Evolutionary conservation across 1,284 basidiomycete genomes (phyloP).

Genomic region (Tilletia caries): DNA sequence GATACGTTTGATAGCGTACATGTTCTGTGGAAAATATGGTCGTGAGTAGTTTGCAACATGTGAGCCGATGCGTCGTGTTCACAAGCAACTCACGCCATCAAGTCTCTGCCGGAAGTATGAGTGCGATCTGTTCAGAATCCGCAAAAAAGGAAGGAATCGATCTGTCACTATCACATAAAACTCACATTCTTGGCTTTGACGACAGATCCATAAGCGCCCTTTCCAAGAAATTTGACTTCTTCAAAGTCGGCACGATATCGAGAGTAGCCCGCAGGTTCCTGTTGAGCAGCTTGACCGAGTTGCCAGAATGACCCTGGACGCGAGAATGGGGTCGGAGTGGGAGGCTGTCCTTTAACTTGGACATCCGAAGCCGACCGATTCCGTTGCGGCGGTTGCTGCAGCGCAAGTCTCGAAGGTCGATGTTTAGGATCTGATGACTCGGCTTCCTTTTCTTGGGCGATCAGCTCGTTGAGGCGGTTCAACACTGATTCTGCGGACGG

Average conservation of each 20-base stretch:
- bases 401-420: neutral
- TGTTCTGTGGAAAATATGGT: conserved; percentile 20
- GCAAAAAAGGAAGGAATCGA: too few species aligned
- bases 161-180: too few species aligned
- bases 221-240: conserved; percentile 60
- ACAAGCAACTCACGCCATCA: conserved; percentile 49
- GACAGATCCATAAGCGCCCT: conserved; percentile 87
- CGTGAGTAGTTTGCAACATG: neutral
- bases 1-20: conserved; percentile 78
- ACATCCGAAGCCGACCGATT: neutral
- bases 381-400: neutral
- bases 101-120: too few species aligned
- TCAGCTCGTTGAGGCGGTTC: conserved; percentile 41
- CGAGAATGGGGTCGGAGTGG: neutral
- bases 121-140: too few species aligned
- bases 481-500: conserved; percentile 29
- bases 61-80: neutral
- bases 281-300: conserved; percentile 22
- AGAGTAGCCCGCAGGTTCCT: conserved; percentile 24
- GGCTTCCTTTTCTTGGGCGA: conserved; percentile 31
- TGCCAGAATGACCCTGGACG: conserved; percentile 45
- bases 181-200: conserved; percentile 89
- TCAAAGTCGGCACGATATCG: conserved; percentile 52
- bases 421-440: neutral
- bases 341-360: neutral